phyloP scores from a whole-genome alignment of 495 filamentous ascomycete genomes.

The Articulospora tetracladia region DNA sequence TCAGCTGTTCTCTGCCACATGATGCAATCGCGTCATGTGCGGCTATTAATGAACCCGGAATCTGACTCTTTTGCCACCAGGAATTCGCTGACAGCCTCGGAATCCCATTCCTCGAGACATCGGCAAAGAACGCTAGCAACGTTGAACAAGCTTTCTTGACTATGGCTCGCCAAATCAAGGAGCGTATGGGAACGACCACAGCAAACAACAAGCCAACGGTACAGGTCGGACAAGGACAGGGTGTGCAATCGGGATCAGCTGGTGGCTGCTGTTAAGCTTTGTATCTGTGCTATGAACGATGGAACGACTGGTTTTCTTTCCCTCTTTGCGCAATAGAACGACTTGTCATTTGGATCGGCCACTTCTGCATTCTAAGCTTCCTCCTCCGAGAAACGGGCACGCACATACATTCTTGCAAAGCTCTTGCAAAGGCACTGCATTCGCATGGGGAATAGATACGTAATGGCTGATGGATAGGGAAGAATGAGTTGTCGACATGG shows the following conservation, averaged over 20 bases:
- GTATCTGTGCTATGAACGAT: slow-evolving; percentile 4
- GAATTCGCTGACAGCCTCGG: slow-evolving; percentile 98
- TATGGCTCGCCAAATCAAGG: slow-evolving; percentile 99
- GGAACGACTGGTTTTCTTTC: slow-evolving; percentile 21
- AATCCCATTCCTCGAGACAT: slow-evolving; percentile 99
- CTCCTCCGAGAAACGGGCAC: slow-evolving; percentile 9
- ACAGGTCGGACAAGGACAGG: slow-evolving; percentile 88
- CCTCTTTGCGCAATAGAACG: slow-evolving; percentile 25
- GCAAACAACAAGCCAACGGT: slow-evolving; percentile 98
- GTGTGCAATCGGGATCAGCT: slow-evolving; percentile 85
- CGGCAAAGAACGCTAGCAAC: slow-evolving; percentile 98
- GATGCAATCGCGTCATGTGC: slow-evolving; percentile 10
- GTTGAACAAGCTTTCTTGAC: slow-evolving; percentile 99
- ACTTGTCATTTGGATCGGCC: slow-evolving; percentile 23
- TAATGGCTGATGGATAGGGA: slow-evolving; percentile 22
- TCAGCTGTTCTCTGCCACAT: slow-evolving; percentile 19
- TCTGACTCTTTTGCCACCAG: slow-evolving; percentile 43
- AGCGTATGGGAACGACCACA: slow-evolving; percentile 93
- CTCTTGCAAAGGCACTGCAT: slow-evolving; percentile 5
- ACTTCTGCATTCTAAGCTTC: slow-evolving; percentile 22
- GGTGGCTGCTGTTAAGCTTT: slow-evolving; percentile 86
- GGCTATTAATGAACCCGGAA: background rate
- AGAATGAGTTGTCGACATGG: slow-evolving; percentile 18
- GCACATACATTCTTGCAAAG: slow-evolving; percentile 14
- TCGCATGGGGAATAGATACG: slow-evolving; percentile 19